Evolutionary conservation across 129 eudicot genomes (phyloP).

Genomic region (Tanacetum coccineum): DNA sequence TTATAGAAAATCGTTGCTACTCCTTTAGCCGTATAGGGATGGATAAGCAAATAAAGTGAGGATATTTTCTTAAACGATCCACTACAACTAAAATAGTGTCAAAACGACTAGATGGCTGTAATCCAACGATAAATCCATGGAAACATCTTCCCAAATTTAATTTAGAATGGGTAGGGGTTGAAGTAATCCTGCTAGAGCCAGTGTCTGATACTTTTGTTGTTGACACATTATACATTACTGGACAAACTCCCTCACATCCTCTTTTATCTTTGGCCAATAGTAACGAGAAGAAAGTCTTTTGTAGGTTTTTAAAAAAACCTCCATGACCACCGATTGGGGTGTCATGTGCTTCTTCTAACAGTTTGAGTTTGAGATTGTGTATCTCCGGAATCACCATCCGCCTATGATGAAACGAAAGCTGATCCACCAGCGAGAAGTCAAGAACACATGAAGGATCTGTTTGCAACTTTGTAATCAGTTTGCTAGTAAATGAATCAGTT

Average conservation of each 20-base stretch:
- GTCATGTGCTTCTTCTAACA: too few relatives aligned
- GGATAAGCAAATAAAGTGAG: conserved; percentile 3
- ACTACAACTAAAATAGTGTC: too few relatives aligned
- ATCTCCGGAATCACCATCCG: conserved; percentile 8
- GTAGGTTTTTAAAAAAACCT: not conserved
- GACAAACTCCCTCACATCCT: not conserved
- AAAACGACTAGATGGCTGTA: too few relatives aligned
- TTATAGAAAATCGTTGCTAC: not conserved
- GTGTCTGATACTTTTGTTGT: too few relatives aligned
- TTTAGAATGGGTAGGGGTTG: too few relatives aligned
- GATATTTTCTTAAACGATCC: not conserved
- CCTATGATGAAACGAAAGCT: not conserved
- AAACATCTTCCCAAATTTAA: too few relatives aligned
- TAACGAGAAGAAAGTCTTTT: not conserved
- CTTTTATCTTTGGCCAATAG: not conserved
- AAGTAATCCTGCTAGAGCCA: too few relatives aligned
- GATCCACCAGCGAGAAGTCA: conserved; percentile 2
- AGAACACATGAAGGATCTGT: not conserved
- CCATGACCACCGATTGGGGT: too few relatives aligned
- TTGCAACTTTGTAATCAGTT: not conserved
- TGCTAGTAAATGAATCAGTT: too few relatives aligned
- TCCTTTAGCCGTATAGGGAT: conserved; percentile 9
- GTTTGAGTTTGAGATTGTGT: too few relatives aligned
- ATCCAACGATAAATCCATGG: too few relatives aligned
- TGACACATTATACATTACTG: too few relatives aligned